Percentiles rank a stretch among this genome's conserved stretches.
Evolutionary conservation across 2,329 filamentous ascomycete species (phyloP).

Genomic region (Raffaelea albimanens): DNA sequence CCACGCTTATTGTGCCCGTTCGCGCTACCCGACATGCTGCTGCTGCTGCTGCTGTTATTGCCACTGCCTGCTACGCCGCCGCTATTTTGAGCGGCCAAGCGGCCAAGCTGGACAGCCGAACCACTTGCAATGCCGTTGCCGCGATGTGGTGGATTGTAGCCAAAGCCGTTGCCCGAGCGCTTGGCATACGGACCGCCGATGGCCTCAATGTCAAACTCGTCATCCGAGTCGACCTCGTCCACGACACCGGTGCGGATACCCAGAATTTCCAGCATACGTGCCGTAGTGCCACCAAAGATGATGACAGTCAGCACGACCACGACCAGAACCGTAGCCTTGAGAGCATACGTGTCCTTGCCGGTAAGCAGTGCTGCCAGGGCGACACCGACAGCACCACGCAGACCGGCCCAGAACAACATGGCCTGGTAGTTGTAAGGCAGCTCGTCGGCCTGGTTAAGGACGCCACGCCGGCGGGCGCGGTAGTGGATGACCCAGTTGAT

Average conservation of each 20-base stretch:
- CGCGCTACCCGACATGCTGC: too few relatives aligned
- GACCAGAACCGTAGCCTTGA: slow-evolving; percentile 92
- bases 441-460: slow-evolving; percentile 68
- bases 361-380: slow-evolving; percentile 82
- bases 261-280: slow-evolving; percentile 93
- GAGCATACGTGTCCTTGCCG: slow-evolving; percentile 69
- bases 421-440: slow-evolving; percentile 91
- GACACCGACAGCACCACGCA: slow-evolving; percentile 91
- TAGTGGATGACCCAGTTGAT: slow-evolving; percentile 94
- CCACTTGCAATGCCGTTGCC: not conserved
- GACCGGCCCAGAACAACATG: slow-evolving; percentile 99
- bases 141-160: slow-evolving; percentile 64
- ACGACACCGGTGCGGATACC: slow-evolving; percentile 95
- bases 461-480: slow-evolving; percentile 64
- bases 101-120: slow-evolving; percentile 31
- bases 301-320: slow-evolving; percentile 97
- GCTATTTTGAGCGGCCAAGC: not conserved
- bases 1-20: slow-evolving; percentile 14
- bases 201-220: slow-evolving; percentile 93
- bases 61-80: slow-evolving; percentile 17
- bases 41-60: slow-evolving; percentile 10
- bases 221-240: slow-evolving; percentile 93
- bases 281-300: slow-evolving; percentile 95
- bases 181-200: slow-evolving; percentile 72
- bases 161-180: slow-evolving; percentile 65